Percentiles rank a stretch among this genome's conserved stretches.
Conservation (phyloP, 2,329 filamentous ascomycete species). For the Pseudogymnoascus destructans region DNA sequence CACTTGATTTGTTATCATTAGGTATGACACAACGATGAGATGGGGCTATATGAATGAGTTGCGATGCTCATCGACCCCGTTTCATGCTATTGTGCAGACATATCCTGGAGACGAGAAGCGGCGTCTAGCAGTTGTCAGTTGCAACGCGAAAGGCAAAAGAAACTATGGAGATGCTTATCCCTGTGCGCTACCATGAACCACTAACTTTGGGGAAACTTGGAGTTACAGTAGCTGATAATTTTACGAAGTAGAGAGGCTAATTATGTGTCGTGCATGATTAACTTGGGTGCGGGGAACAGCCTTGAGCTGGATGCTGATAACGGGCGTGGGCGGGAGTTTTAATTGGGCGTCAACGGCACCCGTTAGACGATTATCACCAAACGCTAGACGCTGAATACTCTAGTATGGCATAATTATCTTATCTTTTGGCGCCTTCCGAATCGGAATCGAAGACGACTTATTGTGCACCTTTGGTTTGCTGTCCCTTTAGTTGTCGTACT, state of each 20-base stretch:
- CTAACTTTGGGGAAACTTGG: not conserved
- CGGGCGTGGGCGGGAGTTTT: not conserved
- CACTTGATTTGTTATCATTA: not conserved
- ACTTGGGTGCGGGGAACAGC: not conserved
- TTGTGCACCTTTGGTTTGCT: not conserved
- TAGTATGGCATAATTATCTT: not conserved
- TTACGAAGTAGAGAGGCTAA: conserved; percentile 5
- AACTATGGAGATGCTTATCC: conserved; percentile 5
- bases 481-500: not conserved
- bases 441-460: not conserved
- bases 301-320: not conserved
- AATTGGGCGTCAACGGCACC: not conserved
- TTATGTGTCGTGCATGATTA: conserved; percentile 3
- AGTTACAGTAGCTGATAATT: conserved; percentile 4
- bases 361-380: conserved; percentile 1
- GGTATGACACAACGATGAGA: not conserved
- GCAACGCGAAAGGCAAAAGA: not conserved
- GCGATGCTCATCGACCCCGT: not conserved
- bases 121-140: conserved; percentile 1
- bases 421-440: conserved; percentile 2
- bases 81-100: conserved; percentile 4
- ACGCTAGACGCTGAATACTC: not conserved
- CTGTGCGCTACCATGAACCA: not conserved
- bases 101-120: not conserved
- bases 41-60: not conserved